Conservation (phyloP, 768 basidiomycete species). For the Kwoniella botswanensis region DNA sequence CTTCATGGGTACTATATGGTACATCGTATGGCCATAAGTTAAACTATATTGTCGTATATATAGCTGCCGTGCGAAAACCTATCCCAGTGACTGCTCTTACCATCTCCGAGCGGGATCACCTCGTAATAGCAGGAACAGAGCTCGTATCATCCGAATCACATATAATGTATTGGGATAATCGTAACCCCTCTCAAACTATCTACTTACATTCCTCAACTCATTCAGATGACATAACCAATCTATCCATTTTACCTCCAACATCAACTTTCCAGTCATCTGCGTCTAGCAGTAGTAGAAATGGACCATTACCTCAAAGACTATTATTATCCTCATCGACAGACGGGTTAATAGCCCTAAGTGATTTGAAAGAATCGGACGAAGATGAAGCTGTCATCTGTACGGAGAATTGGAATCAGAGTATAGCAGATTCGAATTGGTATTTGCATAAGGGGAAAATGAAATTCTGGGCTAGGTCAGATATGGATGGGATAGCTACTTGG, state of each 20-base stretch:
- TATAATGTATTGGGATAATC: slow-evolving; percentile 88
- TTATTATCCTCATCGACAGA: slow-evolving; percentile 85
- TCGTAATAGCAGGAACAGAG: slow-evolving; percentile 82
- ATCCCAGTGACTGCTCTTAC: slow-evolving; percentile 52
- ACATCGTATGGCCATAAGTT: no score
- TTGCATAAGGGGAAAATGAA: slow-evolving; percentile 47
- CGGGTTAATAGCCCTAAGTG: slow-evolving; percentile 68
- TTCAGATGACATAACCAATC: slow-evolving; percentile 86
- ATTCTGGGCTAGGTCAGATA: slow-evolving; percentile 87
- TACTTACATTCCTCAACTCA: slow-evolving; percentile 84
- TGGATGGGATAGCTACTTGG: slow-evolving; percentile 93
- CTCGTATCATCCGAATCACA: slow-evolving; percentile 78
- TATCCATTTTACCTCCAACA: slow-evolving; percentile 64
- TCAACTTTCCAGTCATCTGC: slow-evolving; percentile 40
- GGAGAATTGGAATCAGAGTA: slow-evolving; percentile 83
- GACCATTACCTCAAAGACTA: slow-evolving; percentile 59
- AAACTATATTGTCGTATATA: no score
- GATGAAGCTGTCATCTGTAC: slow-evolving; percentile 82
- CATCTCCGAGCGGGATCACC: slow-evolving; percentile 57
- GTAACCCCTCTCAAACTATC: slow-evolving; percentile 72
- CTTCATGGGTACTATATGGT: neutral
- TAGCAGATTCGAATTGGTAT: slow-evolving; percentile 76
- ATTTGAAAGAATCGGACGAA: slow-evolving; percentile 71
- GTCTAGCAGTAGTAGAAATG: slow-evolving; percentile 29
- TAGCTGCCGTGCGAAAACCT: slow-evolving; percentile 42